Evolutionary conservation across 768 basidiomycete species (phyloP).

Genomic region (Lyophyllum semitale): DNA sequence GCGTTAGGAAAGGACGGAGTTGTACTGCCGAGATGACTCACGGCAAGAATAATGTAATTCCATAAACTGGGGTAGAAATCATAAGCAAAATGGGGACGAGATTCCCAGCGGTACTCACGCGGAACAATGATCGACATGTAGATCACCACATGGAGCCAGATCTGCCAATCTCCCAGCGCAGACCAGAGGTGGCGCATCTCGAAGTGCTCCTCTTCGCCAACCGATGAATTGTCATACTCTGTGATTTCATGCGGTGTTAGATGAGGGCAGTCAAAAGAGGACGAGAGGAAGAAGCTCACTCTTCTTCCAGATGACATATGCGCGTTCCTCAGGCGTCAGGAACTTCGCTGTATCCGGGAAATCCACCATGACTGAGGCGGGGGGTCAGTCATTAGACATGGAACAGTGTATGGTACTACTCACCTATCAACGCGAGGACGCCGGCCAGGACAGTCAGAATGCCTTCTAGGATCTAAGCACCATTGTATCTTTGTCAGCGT

Average conservation of each 20-base stretch:
- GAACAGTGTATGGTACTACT: conserved; percentile 7
- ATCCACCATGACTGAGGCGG: conserved; percentile 54
- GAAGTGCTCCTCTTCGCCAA: conserved; percentile 64
- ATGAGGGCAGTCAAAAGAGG: background rate
- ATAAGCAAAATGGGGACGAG: background rate
- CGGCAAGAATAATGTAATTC: conserved; percentile 73
- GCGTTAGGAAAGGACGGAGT: background rate
- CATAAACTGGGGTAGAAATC: conserved; percentile 48
- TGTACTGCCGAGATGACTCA: conserved; percentile 35
- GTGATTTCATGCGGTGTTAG: background rate
- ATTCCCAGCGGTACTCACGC: conserved; percentile 39
- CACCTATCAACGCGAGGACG: conserved; percentile 51
- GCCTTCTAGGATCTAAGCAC: conserved; percentile 62
- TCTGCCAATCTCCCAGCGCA: conserved; percentile 66
- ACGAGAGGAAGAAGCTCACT: conserved; percentile 35
- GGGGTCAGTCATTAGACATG: background rate
- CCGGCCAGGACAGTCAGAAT: conserved; percentile 60
- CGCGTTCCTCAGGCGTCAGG: conserved; percentile 60
- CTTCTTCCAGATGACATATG: conserved; percentile 55
- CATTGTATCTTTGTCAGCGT: background rate
- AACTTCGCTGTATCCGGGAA: conserved; percentile 61
- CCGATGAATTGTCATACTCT: conserved; percentile 60
- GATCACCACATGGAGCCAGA: conserved; percentile 57
- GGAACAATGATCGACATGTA: conserved; percentile 62
- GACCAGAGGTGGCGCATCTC: conserved; percentile 52